These are phyloP conservation scores for Ceratobasidium sp. DNA, from an alignment of 1,284 basidiomycete species.

Conservation along the genomic window DNA sequence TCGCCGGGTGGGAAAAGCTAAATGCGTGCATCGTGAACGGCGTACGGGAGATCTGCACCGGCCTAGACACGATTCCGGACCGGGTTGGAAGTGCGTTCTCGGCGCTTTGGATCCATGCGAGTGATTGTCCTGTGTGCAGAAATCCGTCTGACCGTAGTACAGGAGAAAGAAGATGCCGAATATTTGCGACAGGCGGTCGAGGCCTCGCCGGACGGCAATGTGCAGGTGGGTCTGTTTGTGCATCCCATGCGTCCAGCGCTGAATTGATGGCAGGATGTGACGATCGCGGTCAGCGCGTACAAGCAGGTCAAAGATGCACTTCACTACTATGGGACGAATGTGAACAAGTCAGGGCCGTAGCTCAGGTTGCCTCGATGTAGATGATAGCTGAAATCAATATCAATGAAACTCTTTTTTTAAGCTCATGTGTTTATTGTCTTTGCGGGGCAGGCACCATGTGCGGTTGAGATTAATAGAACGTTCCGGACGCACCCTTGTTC, in stretches of 20 bases:
- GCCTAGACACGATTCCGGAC: conserved; percentile 11
- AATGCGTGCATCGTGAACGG: background rate
- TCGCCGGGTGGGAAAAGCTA: background rate
- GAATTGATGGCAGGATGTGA: background rate
- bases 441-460: background rate
- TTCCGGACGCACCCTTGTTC: no score
- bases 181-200: background rate
- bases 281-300: background rate
- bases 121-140: background rate
- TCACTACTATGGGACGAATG: conserved; percentile 6
- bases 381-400: background rate
- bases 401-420: background rate
- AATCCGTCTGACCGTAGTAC: background rate
- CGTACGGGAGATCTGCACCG: conserved; percentile 2
- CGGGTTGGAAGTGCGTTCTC: conserved; percentile 19
- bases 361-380: background rate
- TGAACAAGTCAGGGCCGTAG: conserved; percentile 6
- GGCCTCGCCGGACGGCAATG: background rate
- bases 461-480: no score
- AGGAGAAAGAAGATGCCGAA: background rate
- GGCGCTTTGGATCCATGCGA: conserved; percentile 4
- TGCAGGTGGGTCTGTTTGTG: background rate
- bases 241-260: background rate
- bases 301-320: conserved; percentile 6
- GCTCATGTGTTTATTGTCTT: no score